Percentiles rank a stretch among this genome's conserved stretches.
phyloP scores from a whole-genome alignment of 2,329 filamentous ascomycete species.

The Penicillium oxalicum region DNA sequence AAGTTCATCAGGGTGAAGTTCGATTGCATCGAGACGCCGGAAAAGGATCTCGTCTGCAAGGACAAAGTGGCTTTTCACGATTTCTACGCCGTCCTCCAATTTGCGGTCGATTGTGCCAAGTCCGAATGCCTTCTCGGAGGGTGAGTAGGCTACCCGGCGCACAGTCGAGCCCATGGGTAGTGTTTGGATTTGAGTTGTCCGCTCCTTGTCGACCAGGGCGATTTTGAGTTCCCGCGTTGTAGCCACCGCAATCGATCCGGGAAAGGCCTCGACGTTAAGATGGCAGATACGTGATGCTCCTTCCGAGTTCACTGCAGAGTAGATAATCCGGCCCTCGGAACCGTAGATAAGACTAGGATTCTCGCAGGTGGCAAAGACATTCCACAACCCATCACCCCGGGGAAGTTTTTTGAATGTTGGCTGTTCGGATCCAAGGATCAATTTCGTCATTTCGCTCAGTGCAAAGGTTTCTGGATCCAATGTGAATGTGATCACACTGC shows the following conservation, averaged over 20 bases:
- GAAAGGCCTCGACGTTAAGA: slow-evolving; percentile 76
- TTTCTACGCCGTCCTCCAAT: slow-evolving; percentile 64
- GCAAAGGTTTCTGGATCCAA: slow-evolving; percentile 57
- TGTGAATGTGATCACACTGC: slow-evolving; percentile 78
- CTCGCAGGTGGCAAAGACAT: slow-evolving; percentile 89
- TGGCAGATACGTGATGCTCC: slow-evolving; percentile 74
- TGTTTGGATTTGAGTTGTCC: slow-evolving; percentile 81
- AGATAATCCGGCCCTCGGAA: slow-evolving; percentile 78
- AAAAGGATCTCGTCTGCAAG: slow-evolving; percentile 89
- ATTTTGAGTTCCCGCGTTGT: slow-evolving; percentile 72
- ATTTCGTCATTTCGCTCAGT: slow-evolving; percentile 68
- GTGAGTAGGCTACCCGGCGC: slow-evolving; percentile 78
- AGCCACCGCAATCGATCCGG: slow-evolving; percentile 72
- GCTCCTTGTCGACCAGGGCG: slow-evolving; percentile 71
- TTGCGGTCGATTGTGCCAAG: slow-evolving; percentile 77
- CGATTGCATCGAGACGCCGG: slow-evolving; percentile 65
- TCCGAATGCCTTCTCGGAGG: slow-evolving; percentile 72
- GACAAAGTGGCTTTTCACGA: slow-evolving; percentile 72
- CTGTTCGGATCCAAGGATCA: slow-evolving; percentile 79
- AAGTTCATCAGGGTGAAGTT: slow-evolving; percentile 63
- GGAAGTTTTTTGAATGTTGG: slow-evolving; percentile 75
- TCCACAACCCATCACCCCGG: slow-evolving; percentile 59
- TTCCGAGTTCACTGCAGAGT: slow-evolving; percentile 88
- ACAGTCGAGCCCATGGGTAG: slow-evolving; percentile 76
- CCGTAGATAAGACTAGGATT: slow-evolving; percentile 92